phyloP scores from a whole-genome alignment of 768 basidiomycete genomes.

The Tylopilus rubrobrunneus region DNA sequence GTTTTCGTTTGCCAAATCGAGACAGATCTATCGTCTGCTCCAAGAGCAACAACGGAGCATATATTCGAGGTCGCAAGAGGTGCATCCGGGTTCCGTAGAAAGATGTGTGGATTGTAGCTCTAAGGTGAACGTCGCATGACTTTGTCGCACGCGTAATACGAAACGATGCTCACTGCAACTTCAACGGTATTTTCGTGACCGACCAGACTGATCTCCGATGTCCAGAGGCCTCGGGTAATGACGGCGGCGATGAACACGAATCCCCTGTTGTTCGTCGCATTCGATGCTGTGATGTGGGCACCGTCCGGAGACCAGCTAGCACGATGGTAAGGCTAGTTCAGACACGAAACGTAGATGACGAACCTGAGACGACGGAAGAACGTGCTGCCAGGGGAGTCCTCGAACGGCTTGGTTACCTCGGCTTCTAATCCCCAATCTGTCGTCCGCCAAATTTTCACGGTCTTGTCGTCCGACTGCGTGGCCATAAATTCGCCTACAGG shows the following conservation, averaged over 20 bases:
- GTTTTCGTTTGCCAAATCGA: slow-evolving; percentile 97
- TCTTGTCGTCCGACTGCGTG: slow-evolving; percentile 95
- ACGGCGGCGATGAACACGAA: slow-evolving; percentile 98
- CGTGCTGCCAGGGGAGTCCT: slow-evolving; percentile 90
- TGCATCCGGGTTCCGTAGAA: slow-evolving; percentile 67
- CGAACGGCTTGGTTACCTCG: slow-evolving; percentile 86
- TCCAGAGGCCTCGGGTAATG: slow-evolving; percentile 86
- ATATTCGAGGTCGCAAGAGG: slow-evolving; percentile 78
- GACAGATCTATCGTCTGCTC: slow-evolving; percentile 89
- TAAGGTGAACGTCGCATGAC: slow-evolving; percentile 8
- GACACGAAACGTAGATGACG: not conserved
- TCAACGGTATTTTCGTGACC: slow-evolving; percentile 98
- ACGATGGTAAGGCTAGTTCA: not conserved
- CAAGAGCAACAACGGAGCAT: slow-evolving; percentile 89
- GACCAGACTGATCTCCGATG: slow-evolving; percentile 88
- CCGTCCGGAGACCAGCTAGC: slow-evolving; percentile 97
- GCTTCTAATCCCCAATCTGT: slow-evolving; percentile 86
- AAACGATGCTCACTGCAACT: slow-evolving; percentile 65
- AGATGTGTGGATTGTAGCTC: slow-evolving; percentile 91
- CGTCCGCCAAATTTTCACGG: slow-evolving; percentile 96
- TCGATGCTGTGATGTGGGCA: slow-evolving; percentile 96
- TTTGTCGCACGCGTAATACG: not conserved
- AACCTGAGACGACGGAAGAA: slow-evolving; percentile 91
- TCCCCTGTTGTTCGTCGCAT: slow-evolving; percentile 93
- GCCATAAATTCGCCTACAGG: slow-evolving; percentile 97